Base-by-base conservation (phyloP, 345 rosid species). In the Ceriops tagal region DNA sequence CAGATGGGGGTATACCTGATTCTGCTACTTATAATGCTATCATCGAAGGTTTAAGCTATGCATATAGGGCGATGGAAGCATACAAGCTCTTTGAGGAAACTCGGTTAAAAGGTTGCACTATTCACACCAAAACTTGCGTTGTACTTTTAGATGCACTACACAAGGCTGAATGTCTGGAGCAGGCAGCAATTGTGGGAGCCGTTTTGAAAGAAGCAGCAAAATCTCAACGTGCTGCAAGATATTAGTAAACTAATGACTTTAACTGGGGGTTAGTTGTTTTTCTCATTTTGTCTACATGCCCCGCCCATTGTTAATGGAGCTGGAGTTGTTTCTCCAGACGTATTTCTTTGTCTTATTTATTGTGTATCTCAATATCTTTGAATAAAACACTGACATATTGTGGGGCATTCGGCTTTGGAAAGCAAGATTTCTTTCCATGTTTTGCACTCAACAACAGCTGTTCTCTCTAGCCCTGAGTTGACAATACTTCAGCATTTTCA, bases 181-280 rank as follows among this genome's bases (percentile, higher is more conserved):
- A 92, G 79, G 98, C 99, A 73, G 93, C 89, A 56, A 85, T 95
- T 46, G 98, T 92, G 8, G 96, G 99, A 61, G 93, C 88, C 62
- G 96, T 95, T 74, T 78, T 95, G 78, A 90, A 85, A 72, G 98
- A 92, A 82, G 84, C 83, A 30, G 96, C 96, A 20, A 90, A 90
- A 76, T 86, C 99, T 59, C 86, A 87, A 55, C 99, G 90, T 83
- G 93, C 96, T 81, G 83, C 92, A 13, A 85, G 81, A 76, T 82
- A 84, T 76, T 83, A 96, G 92, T 88, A 82, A 83, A 73, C 53
- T 19, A n/a, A n/a, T 53, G 69, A 13, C 31, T 67, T 37, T 67
- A 24, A 52, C 71, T 34, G 65, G 65, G 8, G 67, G 66, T 32
- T 68, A 68, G 79, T 78, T 78, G 30, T 8, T 32, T 24, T 6